Evolutionary conservation across 192 early-diverging fungal genomes (phyloP), one percentile per base, ranked within the genome.

Genomic region (Mortierella antarctica): DNA sequence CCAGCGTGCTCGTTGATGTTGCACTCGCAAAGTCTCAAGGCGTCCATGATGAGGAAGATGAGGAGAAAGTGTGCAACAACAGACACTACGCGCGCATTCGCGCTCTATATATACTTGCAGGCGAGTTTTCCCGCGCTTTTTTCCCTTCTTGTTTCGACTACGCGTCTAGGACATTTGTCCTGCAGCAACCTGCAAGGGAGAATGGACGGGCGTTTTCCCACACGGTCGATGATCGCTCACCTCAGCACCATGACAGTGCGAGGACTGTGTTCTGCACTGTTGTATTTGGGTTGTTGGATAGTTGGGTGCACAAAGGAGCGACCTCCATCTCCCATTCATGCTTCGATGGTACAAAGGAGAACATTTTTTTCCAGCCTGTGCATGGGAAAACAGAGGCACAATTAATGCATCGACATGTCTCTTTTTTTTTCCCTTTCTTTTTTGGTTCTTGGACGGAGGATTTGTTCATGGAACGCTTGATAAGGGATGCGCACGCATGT

Each of bases 181-280:
- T 59, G 57, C 57, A 59, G 57, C 57, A 41, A 40, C 57, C 12
- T 56, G 52, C 53, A 47, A 56, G 53, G 53, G 65, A 44, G 15
- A 56, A 40, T 9, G 4, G n/a, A 41, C 39, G n/a, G 23, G 14
- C 15, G 2, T 49, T 58, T 57, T 50, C 57, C 57, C 57, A 40
- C 40, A 10, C 31, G 3, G 40, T 59, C 57, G 57, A 59, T 59
- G 57, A 59, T 59, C 57, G 57, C 57, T 59, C 57, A 59, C 57
- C 57, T 59, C 57, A 59, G 31, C 57, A 59, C 57, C 57, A 59
- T 59, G 57, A 31, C 57, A 40, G 41, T 7, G 21, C 57, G 42
- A 40, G 57, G 57, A 59, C 57, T 59, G 57, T 59, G 21, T 31
- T 31, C 31, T 31, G 31, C 31, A 31, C 31, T 31, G 31, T 31